A percentile compares a stretch with the other conserved stretches of the same genome.
These are phyloP conservation scores for Fraxinus sp. DNA, from an alignment of 305 asterid species.

Conservation along the genomic window DNA sequence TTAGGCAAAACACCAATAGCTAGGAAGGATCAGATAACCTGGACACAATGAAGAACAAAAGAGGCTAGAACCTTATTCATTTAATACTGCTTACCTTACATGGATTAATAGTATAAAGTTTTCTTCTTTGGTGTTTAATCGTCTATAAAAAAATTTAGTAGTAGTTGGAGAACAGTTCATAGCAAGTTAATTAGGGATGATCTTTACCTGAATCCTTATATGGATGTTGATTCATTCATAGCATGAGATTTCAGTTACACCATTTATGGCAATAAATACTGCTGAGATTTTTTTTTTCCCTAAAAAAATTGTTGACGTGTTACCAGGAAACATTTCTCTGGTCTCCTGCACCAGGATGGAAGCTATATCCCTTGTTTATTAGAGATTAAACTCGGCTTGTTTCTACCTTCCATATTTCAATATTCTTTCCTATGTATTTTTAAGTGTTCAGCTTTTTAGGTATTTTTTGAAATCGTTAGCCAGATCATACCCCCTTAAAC, in stretches of 20 bases:
- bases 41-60: not conserved
- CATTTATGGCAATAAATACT: not conserved
- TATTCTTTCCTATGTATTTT: not conserved
- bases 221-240: not conserved
- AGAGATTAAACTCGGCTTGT: not conserved
- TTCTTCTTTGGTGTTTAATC: not conserved
- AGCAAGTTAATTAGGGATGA: not conserved
- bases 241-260: not conserved
- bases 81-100: not conserved
- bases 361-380: conserved; percentile 9
- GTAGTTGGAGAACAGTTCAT: not conserved
- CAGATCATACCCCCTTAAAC: not conserved
- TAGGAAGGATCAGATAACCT: not conserved
- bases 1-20: not conserved
- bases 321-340: not conserved
- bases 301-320: not conserved
- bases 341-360: not conserved
- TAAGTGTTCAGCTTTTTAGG: not conserved
- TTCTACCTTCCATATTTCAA: not conserved
- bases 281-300: not conserved
- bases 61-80: not conserved
- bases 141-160: not conserved
- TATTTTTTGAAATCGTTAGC: not conserved
- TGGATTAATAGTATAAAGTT: not conserved
- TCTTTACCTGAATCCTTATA: not conserved